Evolutionary conservation across 2,329 filamentous ascomycete genomes (phyloP).

Genomic region (Arthroderma sp.): DNA sequence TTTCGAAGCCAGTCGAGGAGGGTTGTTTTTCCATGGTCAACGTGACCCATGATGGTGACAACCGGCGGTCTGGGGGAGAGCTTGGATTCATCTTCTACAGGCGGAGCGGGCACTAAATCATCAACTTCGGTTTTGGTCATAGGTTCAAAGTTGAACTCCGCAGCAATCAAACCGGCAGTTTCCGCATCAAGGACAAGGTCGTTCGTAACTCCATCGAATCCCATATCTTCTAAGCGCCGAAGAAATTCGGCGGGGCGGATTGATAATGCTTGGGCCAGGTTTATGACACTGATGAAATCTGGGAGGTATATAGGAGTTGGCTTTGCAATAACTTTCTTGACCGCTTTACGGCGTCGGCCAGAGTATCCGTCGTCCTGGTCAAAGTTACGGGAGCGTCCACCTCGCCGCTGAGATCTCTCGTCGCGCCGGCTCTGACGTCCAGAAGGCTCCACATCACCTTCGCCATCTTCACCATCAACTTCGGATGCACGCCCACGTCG

Average conservation of each 20-base stretch:
- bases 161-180: slow-evolving; percentile 75
- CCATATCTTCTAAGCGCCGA: slow-evolving; percentile 63
- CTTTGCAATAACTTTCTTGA: slow-evolving; percentile 30
- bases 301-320: slow-evolving; percentile 61
- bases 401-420: neutral
- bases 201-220: slow-evolving; percentile 71
- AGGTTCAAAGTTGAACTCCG: slow-evolving; percentile 86
- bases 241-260: slow-evolving; percentile 61
- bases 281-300: slow-evolving; percentile 80
- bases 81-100: slow-evolving; percentile 51
- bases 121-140: slow-evolving; percentile 53
- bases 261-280: slow-evolving; percentile 62
- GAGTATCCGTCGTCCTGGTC: slow-evolving; percentile 5
- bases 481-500: neutral
- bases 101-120: slow-evolving; percentile 60
- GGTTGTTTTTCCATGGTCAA: slow-evolving; percentile 97
- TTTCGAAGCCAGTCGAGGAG: slow-evolving; percentile 87
- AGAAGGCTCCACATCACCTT: no score
- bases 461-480: no score
- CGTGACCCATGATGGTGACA: slow-evolving; percentile 98
- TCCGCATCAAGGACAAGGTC: slow-evolving; percentile 85
- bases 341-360: slow-evolving; percentile 12
- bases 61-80: slow-evolving; percentile 74
- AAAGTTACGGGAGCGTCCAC: neutral
- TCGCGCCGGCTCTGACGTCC: neutral